Evolutionary conservation across 495 filamentous ascomycete species (phyloP).

Genomic region (Articulospora tetracladia): DNA sequence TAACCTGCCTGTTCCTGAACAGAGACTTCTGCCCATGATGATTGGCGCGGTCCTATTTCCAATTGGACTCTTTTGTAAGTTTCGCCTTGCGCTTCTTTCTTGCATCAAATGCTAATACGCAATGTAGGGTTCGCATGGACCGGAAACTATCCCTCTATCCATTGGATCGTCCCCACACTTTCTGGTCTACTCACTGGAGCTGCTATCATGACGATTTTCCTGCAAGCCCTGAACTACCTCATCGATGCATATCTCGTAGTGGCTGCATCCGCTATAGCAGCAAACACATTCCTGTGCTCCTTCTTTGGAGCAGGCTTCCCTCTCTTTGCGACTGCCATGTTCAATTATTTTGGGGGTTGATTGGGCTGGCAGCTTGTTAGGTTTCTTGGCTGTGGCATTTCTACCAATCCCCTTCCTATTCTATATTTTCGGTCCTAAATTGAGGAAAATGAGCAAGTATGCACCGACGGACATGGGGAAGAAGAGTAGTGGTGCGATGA

Average conservation of each 20-base stretch:
- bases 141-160: slow-evolving; percentile 28
- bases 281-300: slow-evolving; percentile 62
- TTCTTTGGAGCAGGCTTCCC: slow-evolving; percentile 56
- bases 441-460: slow-evolving; percentile 12
- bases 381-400: slow-evolving; percentile 51
- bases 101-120: too few relatives aligned
- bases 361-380: slow-evolving; percentile 57
- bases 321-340: slow-evolving; percentile 15
- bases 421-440: slow-evolving; percentile 14
- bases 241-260: slow-evolving; percentile 56
- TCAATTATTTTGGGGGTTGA: slow-evolving; percentile 39
- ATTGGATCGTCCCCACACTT: slow-evolving; percentile 40
- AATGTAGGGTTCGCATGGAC: slow-evolving; percentile 48
- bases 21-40: slow-evolving; percentile 55
- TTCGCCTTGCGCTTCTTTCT: too few relatives aligned
- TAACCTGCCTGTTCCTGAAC: slow-evolving; percentile 36
- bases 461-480: neutral
- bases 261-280: slow-evolving; percentile 58
- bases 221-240: slow-evolving; percentile 39
- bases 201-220: slow-evolving; percentile 58
- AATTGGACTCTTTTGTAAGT: slow-evolving; percentile 42
- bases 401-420: slow-evolving; percentile 46
- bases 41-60: slow-evolving; percentile 55
- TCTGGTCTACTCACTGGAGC: slow-evolving; percentile 59
- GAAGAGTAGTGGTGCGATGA: neutral